Evolutionary conservation across 2,329 filamentous ascomycete species (phyloP), one percentile per base, ranked within the genome.

Genomic region (Bipolaris sorokiniana): DNA sequence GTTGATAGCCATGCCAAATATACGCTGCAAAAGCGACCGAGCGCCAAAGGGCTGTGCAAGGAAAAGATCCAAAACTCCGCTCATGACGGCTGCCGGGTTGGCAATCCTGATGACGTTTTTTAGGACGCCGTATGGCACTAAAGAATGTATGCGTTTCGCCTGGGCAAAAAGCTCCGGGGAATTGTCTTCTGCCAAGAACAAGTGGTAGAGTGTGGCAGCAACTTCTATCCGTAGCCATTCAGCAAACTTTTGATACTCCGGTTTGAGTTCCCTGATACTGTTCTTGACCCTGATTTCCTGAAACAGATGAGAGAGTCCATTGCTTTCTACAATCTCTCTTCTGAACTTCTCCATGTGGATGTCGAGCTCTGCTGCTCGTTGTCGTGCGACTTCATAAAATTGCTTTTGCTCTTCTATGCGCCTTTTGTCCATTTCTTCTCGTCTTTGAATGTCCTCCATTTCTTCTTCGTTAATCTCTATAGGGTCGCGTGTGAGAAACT

Each of bases 141-240:
- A 84, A 0, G 93, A 97, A 74, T 99, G 95, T 50, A 98, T 97
- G 59, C 91, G 87, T 79, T 94, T 97, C 4, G 90, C 88, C 77
- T 99, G 95, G 0, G 92, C 92, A 75, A 98, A 98, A 28, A 99
- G 79, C 72, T 99, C 95, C 0, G 95, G 93, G 0, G 94, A 97
- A 76, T 99, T 99, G 78, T 99, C 95, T 76, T 99, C 95, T 5
- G 95, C 95, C 42, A 99, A 84, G 82, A 99, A 99, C 33, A 99
- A 82, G 76, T 99, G 95, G 73, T 99, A 99, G 57, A 98, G 87
- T 20, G 95, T 97, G 38, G 95, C 95, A 22, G 95, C 95, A 47
- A 99, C 89, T 79, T 99, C 95, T 70, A 99, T 99, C 37, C 95
- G 89, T 48, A 98, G 81, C 95, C 95, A 99, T 76, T 99, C 95